Evolutionary conservation across 1,284 basidiomycete species (phyloP).

Genomic region (Sporisorium iseilematis-ciliati): DNA sequence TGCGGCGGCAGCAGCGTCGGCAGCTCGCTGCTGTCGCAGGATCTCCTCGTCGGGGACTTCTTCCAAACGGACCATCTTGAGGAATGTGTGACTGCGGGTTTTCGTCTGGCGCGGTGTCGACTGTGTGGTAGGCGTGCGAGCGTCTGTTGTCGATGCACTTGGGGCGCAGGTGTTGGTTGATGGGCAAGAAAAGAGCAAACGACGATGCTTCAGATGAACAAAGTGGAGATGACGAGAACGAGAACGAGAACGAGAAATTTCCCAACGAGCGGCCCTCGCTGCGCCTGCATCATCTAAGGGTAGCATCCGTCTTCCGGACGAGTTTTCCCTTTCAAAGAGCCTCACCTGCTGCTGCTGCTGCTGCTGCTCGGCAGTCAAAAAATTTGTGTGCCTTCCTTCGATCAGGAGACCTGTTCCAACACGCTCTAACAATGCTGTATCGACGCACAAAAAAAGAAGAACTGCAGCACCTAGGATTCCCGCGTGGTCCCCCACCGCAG

Average conservation of each 20-base stretch:
- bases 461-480: conserved; percentile 84
- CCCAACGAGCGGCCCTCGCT: conserved; percentile 20
- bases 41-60: conserved; percentile 57
- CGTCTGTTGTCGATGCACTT: no score
- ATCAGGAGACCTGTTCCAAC: not conserved
- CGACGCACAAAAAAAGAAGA: conserved; percentile 59
- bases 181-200: not conserved
- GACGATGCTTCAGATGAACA: not conserved
- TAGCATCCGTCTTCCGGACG: conserved; percentile 26
- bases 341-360: no score
- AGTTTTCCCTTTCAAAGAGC: not conserved
- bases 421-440: no score
- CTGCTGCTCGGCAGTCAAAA: conserved; percentile 17
- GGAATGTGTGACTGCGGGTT: not conserved
- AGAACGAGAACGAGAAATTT: conserved; percentile 10
- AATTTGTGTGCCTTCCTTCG: conserved; percentile 10
- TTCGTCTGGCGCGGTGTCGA: not conserved
- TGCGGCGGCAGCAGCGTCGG: conserved; percentile 27
- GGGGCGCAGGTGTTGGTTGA: not conserved
- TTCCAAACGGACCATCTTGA: conserved; percentile 51
- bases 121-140: not conserved
- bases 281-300: conserved; percentile 8
- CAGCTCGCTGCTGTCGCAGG: conserved; percentile 46
- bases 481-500: conserved; percentile 85
- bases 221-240: conserved; percentile 37